phyloP scores from a whole-genome alignment of 768 basidiomycete genomes.

The Boletales sp. region DNA sequence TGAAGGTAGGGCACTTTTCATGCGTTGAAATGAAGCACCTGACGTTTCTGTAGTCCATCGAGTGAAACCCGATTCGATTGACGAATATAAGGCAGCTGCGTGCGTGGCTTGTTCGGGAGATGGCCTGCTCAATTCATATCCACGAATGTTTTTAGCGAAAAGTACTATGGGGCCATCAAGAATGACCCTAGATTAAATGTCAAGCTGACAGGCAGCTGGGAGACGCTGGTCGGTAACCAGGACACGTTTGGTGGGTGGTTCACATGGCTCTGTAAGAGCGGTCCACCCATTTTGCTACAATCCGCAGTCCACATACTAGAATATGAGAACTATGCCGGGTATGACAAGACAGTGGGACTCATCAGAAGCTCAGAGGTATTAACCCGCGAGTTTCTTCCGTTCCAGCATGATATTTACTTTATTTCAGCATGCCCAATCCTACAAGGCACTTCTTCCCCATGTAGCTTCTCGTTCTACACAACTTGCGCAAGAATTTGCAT shows the following conservation, averaged over 20 bases:
- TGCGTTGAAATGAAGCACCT: background rate
- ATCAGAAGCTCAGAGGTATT: constrained; percentile 66
- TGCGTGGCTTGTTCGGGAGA: constrained; percentile 36
- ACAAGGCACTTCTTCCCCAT: constrained; percentile 73
- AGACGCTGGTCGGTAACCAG: constrained; percentile 84
- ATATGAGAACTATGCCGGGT: constrained; percentile 91
- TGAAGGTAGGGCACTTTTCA: constrained; percentile 50
- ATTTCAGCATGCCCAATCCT: constrained; percentile 60
- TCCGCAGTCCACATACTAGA: constrained; percentile 70
- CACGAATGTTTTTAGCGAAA: constrained; percentile 49
- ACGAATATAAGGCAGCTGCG: constrained; percentile 89
- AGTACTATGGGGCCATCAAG: constrained; percentile 80
- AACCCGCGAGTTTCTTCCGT: constrained; percentile 2
- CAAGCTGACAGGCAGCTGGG: constrained; percentile 93
- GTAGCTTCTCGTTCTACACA: constrained; percentile 71
- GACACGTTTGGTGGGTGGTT: constrained; percentile 70
- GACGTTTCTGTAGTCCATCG: constrained; percentile 58
- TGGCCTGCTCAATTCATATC: background rate
- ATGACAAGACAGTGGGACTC: constrained; percentile 68
- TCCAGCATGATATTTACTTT: background rate
- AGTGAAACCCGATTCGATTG: constrained; percentile 76
- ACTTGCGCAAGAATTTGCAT: constrained; percentile 91
- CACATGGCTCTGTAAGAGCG: constrained; percentile 14
- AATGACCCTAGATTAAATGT: constrained; percentile 70
- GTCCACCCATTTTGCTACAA: background rate